Percentiles rank a stretch among this genome's conserved stretches.
phyloP scores from a whole-genome alignment of 2,329 filamentous ascomycete genomes.

The Amylocarpus encephaloides region DNA sequence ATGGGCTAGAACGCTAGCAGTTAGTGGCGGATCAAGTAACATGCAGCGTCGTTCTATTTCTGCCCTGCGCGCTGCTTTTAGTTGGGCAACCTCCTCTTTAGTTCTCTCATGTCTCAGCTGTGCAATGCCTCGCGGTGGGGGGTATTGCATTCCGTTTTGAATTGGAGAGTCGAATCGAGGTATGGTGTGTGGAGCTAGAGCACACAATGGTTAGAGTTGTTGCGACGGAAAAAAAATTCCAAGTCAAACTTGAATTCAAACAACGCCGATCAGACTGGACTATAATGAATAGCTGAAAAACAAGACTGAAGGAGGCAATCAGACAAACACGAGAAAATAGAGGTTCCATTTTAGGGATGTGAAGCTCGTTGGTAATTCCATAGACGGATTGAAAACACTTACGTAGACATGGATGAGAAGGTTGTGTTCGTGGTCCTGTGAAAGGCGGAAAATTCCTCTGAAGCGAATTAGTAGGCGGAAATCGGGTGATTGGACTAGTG shows the following conservation, averaged over 20 bases:
- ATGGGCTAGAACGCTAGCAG: constrained; percentile 54
- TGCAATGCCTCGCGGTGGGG: constrained; percentile 20
- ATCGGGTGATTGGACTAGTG: constrained; percentile 8
- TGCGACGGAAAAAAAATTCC: neutral
- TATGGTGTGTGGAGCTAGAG: constrained; percentile 20
- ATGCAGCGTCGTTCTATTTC: constrained; percentile 69
- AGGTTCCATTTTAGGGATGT: neutral
- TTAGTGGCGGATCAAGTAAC: constrained; percentile 59
- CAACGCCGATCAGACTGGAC: too few relatives aligned
- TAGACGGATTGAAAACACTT: constrained; percentile 3
- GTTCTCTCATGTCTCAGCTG: constrained; percentile 44
- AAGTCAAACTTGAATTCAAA: too few relatives aligned
- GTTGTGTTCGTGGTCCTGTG: constrained; percentile 6
- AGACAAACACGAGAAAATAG: neutral
- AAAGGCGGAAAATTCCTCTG: constrained; percentile 10
- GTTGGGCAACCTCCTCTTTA: constrained; percentile 54
- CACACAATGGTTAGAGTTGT: constrained; percentile 4
- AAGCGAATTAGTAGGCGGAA: constrained; percentile 4
- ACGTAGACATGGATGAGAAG: constrained; percentile 14
- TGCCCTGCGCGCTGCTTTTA: constrained; percentile 56
- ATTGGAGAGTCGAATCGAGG: constrained; percentile 28
- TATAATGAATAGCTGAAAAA: too few relatives aligned
- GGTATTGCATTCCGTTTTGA: constrained; percentile 23
- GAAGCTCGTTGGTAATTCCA: neutral
- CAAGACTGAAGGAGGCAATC: too few relatives aligned